Percentiles rank a stretch among this genome's conserved stretches.
phyloP scores from a whole-genome alignment of 148 eudicot species.

The Gaultheria prostrata region DNA sequence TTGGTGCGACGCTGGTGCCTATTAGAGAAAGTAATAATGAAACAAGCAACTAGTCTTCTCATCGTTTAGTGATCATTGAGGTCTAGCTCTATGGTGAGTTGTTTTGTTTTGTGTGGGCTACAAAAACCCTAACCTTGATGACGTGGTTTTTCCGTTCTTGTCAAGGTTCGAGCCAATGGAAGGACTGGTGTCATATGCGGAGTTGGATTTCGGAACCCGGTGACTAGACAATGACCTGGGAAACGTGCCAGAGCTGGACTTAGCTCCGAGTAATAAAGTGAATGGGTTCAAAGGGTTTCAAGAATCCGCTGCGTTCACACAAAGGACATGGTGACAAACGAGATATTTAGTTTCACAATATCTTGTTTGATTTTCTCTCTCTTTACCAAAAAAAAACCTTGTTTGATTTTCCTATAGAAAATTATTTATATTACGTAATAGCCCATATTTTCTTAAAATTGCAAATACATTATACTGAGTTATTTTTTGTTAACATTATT shows the following conservation, averaged over 20 bases:
- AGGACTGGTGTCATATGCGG: constrained; percentile 25
- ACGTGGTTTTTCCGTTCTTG: constrained; percentile 41
- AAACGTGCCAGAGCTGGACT: constrained; percentile 59
- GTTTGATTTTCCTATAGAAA: too few relatives aligned
- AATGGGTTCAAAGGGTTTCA: constrained; percentile 80
- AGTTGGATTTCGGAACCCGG: constrained; percentile 59
- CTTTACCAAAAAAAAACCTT: too few relatives aligned
- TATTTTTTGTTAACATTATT: too few relatives aligned
- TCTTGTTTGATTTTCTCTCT: too few relatives aligned
- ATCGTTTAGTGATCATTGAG: constrained; percentile 36
- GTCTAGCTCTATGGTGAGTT: constrained; percentile 73
- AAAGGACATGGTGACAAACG: constrained; percentile 77
- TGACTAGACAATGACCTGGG: constrained; percentile 84
- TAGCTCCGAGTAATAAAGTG: constrained; percentile 48
- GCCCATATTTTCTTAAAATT: too few relatives aligned
- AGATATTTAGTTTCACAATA: constrained; percentile 37
- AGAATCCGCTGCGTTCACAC: constrained; percentile 88
- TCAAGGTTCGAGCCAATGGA: constrained; percentile 61
- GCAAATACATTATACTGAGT: too few relatives aligned
- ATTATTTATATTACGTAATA: too few relatives aligned
- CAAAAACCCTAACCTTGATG: not conserved
- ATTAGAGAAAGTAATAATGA: too few relatives aligned
- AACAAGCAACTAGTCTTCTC: too few relatives aligned
- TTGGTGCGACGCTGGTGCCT: too few relatives aligned
- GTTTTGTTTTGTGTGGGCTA: constrained; percentile 66